phyloP scores from a whole-genome alignment of 306 rosid genomes.

The Astragalus glycyphyllos region DNA sequence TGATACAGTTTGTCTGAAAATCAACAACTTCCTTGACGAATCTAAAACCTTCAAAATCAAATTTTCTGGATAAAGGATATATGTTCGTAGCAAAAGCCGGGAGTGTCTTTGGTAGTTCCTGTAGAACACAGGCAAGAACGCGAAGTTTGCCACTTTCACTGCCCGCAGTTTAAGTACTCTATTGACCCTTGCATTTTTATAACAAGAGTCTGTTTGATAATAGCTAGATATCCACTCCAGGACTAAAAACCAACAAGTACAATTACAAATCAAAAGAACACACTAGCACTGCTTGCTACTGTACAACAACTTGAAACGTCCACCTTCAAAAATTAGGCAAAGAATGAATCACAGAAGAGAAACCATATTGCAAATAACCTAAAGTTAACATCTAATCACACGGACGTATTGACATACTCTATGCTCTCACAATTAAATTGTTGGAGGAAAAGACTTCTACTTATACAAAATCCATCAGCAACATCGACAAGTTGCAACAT shows the following conservation, averaged over 20 bases:
- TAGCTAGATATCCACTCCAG: constrained; percentile 13
- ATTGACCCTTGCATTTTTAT: constrained; percentile 12
- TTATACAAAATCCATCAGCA: constrained; percentile 59
- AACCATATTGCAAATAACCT: constrained; percentile 30
- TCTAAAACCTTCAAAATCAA: no score
- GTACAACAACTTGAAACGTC: constrained; percentile 46
- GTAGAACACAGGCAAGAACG: no score
- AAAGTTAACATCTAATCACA: constrained; percentile 43
- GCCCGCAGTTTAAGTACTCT: constrained; percentile 1
- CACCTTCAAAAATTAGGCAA: constrained; percentile 43
- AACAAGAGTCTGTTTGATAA: constrained; percentile 22
- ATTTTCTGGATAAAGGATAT: no score
- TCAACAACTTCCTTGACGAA: no score
- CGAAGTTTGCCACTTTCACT: background rate
- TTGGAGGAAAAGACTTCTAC: constrained; percentile 7
- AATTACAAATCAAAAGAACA: constrained; percentile 33
- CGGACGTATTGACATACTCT: constrained; percentile 24
- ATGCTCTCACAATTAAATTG: constrained; percentile 35
- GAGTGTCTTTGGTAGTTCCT: no score
- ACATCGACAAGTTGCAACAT: constrained; percentile 73
- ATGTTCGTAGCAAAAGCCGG: no score
- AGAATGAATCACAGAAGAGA: constrained; percentile 44
- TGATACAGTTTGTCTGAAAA: no score
- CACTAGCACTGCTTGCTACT: constrained; percentile 39
- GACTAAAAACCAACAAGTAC: constrained; percentile 11